Percentiles rank a stretch among this genome's conserved stretches.
Conservation (phyloP, 768 basidiomycete species). For the Podaxis pistillaris region DNA sequence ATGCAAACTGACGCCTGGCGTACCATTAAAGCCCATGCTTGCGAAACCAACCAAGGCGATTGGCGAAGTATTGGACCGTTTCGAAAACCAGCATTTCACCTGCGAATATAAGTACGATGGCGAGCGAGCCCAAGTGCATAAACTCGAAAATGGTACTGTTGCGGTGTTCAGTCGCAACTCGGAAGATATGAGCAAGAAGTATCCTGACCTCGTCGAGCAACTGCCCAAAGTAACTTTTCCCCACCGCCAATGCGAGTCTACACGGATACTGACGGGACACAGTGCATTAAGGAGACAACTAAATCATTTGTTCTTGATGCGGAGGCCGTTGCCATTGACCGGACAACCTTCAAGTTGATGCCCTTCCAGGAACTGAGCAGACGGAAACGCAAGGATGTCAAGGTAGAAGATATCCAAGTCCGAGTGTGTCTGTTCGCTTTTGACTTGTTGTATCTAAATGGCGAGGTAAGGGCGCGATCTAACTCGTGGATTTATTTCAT, state of each 20-base stretch:
- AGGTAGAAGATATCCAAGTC: slow-evolving; percentile 96
- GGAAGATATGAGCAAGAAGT: slow-evolving; percentile 99
- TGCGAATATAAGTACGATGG: slow-evolving; percentile 99
- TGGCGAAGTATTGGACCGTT: slow-evolving; percentile 93
- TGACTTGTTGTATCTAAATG: slow-evolving; percentile 94
- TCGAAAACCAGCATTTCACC: slow-evolving; percentile 93
- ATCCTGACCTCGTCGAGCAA: slow-evolving; percentile 96
- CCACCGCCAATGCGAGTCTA: not conserved
- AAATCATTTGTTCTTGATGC: slow-evolving; percentile 94
- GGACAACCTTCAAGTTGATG: slow-evolving; percentile 78
- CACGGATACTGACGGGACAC: not conserved
- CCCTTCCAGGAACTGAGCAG: slow-evolving; percentile 97
- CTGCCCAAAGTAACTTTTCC: slow-evolving; percentile 62
- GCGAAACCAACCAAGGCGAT: slow-evolving; percentile 99
- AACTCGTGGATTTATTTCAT: not conserved
- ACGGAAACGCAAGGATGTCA: slow-evolving; percentile 96
- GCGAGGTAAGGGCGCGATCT: slow-evolving; percentile 63
- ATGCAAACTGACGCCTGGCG: slow-evolving; percentile 93
- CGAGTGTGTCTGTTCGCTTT: slow-evolving; percentile 96
- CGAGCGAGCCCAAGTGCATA: slow-evolving; percentile 95
- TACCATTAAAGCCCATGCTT: slow-evolving; percentile 97
- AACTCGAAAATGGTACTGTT: slow-evolving; percentile 75
- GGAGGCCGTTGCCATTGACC: slow-evolving; percentile 96
- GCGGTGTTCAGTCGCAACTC: slow-evolving; percentile 97
- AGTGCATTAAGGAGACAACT: slow-evolving; percentile 86